Conservation (phyloP, 257 asterid genomes). For the Jacaranda copaia region DNA sequence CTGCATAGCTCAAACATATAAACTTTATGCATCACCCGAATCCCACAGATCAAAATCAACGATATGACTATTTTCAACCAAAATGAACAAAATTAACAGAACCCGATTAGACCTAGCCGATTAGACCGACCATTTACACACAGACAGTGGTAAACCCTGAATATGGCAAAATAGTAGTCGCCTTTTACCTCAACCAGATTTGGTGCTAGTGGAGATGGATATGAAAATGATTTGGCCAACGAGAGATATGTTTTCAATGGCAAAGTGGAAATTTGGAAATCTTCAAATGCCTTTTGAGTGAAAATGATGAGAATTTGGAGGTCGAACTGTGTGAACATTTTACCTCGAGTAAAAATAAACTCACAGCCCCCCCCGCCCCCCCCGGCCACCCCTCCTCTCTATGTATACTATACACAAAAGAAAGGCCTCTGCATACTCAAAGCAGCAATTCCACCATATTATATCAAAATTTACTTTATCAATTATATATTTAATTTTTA, state of each 20-base stretch:
- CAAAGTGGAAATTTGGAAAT: conserved; percentile 11
- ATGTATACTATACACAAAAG: no score
- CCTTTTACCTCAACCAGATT: conserved; percentile 11
- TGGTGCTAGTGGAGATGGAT: conserved; percentile 32
- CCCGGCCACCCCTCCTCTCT: no score
- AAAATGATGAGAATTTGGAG: conserved; percentile 34
- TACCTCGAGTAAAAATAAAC: no score
- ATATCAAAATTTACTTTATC: no score
- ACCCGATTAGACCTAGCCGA: not conserved
- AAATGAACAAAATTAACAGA: not conserved
- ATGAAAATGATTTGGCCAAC: conserved; percentile 18
- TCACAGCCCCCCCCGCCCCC: no score
- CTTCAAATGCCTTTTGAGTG: not conserved
- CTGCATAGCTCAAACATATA: conserved; percentile 18
- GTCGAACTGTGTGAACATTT: conserved; percentile 17
- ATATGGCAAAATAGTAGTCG: conserved; percentile 2
- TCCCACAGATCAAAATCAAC: conserved; percentile 21
- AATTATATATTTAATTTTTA: no score
- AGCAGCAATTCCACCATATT: no score
- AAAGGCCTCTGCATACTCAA: no score
- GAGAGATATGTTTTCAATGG: not conserved
- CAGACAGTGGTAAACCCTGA: conserved; percentile 28
- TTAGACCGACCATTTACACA: conserved; percentile 23
- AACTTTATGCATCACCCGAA: not conserved
- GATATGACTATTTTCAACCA: not conserved